phyloP scores from a whole-genome alignment of 176 grass and related monocot genomes.

The Echinochloa phyllopogon region DNA sequence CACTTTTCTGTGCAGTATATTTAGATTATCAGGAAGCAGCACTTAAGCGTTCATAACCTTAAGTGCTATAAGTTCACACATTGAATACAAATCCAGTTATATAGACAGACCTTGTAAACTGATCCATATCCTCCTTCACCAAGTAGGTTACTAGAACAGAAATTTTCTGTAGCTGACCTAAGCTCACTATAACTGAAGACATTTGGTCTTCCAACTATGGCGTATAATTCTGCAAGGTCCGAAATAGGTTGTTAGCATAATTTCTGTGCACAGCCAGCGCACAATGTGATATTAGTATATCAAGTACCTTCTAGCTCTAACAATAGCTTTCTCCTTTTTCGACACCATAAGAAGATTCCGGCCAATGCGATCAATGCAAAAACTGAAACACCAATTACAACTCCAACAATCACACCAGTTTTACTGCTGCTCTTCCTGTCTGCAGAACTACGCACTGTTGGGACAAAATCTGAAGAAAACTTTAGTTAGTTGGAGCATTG shows the following conservation, averaged over 20 bases:
- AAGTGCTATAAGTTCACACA: not conserved
- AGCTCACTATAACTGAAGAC: conserved; percentile 75
- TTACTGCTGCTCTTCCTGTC: conserved; percentile 41
- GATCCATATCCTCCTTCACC: conserved; percentile 91
- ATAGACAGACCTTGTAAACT: conserved; percentile 67
- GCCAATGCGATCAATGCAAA: conserved; percentile 49
- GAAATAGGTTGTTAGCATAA: conserved; percentile 22
- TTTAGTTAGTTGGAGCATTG: conserved; percentile 30
- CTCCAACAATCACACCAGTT: conserved; percentile 56
- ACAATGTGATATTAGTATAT: conserved; percentile 16
- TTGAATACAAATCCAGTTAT: not conserved
- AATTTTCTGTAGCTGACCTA: conserved; percentile 69
- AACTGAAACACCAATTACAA: conserved; percentile 50
- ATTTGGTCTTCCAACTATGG: conserved; percentile 59
- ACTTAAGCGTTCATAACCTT: not conserved
- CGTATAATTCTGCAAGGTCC: conserved; percentile 51
- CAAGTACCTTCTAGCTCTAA: conserved; percentile 55
- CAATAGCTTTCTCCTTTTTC: conserved; percentile 58
- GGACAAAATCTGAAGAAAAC: conserved; percentile 64
- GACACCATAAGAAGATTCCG: conserved; percentile 57
- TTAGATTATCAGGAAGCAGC: not conserved
- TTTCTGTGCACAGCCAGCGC: not conserved
- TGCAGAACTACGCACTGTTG: conserved; percentile 55
- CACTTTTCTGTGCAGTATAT: not conserved
- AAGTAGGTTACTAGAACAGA: conserved; percentile 69